phyloP scores from a whole-genome alignment of 2,329 filamentous ascomycete genomes.

The Aureobasidium mangrovei region DNA sequence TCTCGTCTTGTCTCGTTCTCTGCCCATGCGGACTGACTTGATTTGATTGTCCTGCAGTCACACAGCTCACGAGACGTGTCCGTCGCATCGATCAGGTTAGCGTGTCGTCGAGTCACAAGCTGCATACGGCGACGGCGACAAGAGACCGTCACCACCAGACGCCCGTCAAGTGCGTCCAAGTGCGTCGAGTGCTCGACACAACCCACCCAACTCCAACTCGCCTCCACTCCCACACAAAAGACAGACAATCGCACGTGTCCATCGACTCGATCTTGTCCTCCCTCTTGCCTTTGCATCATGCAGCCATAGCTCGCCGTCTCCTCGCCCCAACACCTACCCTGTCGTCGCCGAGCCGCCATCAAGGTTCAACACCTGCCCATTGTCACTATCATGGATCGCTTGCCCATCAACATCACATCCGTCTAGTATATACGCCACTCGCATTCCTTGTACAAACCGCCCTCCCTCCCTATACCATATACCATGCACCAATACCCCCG shows the following conservation, averaged over 20 bases:
- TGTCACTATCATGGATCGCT: conserved; percentile 14
- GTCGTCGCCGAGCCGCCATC: conserved; percentile 6
- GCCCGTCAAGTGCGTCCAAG: not conserved
- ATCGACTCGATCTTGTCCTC: not conserved
- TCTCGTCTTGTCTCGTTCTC: not conserved
- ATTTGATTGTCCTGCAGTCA: not conserved
- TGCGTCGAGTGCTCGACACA: not conserved
- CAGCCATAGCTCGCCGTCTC: conserved; percentile 3
- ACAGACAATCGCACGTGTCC: not conserved
- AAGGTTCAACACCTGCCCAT: conserved; percentile 12
- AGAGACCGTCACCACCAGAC: not conserved
- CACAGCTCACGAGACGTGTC: not conserved
- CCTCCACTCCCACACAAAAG: not conserved
- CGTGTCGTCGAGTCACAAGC: conserved; percentile 12
- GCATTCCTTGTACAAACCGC: not conserved
- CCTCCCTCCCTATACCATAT: not conserved
- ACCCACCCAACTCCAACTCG: not conserved
- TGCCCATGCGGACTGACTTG: not conserved
- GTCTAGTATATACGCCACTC: conserved; percentile 7
- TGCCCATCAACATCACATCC: not conserved
- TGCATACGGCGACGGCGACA: conserved; percentile 6
- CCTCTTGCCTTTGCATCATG: not conserved
- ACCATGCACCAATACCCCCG: conserved; percentile 86
- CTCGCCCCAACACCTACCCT: not conserved
- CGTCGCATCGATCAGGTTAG: not conserved